Base-by-base conservation (phyloP, 2,329 filamentous ascomycete genomes). In the Neonectria hederae region DNA sequence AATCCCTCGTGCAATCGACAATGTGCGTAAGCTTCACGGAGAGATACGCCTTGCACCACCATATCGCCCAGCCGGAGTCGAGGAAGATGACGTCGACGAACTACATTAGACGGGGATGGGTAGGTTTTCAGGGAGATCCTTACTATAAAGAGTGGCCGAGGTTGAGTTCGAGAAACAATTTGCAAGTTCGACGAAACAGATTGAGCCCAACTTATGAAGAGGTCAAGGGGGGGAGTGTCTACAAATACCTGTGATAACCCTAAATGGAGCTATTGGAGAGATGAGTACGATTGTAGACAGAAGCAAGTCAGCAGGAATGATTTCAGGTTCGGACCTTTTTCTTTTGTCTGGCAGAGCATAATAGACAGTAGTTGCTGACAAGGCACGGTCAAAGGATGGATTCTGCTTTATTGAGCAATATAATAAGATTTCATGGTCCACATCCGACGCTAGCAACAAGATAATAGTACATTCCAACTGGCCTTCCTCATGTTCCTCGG, bases 1-100 rank as follows among this genome's bases (percentile, higher is more conserved):
- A 24, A 42, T 46, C 17, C 55, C 59, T 14, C 69, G 68, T 10
- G 59, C 67, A 22, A 58, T 60, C 6, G 68, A 69, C 22, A 64
- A 72, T 32, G 40, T 59, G 17, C 46, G 55, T 63, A 73, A 66
- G 24, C 28, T 69, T 28, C 65, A 66, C 43, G 65, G 66, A n/a
- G 72, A 71, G 8, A 68, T 72, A 52, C 75, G 76, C 9, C 67
- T 77, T 14, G 72, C 67, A 2, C 58, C 65, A 4, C 65, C 68
- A 19, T 74, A 71, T 56, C 74, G 71, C 10, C 76, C 75, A 13
- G 21, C 52, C n/a, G 65, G 68, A 1, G 45, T 68, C 17, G 63
- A 64, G 13, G 67, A 71, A 6, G 67, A 75, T 63, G 76, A 79
- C 19, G 61, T 72, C 21, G 79, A 81, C 43, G 79, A 81, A 65